Percentiles rank a stretch among this genome's conserved stretches.
Conservation (phyloP, 2,329 filamentous ascomycete genomes). For the Sphaerulina vaccinii region DNA sequence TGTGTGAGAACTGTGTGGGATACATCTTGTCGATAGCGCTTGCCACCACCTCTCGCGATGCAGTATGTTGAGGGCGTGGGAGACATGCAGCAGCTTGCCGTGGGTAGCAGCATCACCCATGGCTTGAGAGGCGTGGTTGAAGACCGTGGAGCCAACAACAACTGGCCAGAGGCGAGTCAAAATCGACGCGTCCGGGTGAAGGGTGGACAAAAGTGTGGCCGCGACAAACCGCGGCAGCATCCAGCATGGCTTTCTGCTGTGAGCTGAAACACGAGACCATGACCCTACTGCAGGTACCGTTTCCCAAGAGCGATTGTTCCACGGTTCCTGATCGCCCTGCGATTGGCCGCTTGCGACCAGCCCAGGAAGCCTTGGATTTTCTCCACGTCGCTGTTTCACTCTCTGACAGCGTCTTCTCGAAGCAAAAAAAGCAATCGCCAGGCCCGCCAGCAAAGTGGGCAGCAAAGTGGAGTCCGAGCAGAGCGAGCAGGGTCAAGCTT, state of each 20-base stretch:
- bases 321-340: slow-evolving; percentile 8
- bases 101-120: slow-evolving; percentile 14
- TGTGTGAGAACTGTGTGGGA: not conserved
- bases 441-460: not conserved
- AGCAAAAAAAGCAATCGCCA: slow-evolving; percentile 2
- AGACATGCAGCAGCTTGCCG: slow-evolving; percentile 8
- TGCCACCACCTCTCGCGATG: slow-evolving; percentile 11
- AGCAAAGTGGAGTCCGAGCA: not conserved
- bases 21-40: slow-evolving; percentile 20
- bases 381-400: slow-evolving; percentile 25
- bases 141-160: slow-evolving; percentile 14
- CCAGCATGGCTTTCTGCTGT: slow-evolving; percentile 10
- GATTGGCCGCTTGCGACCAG: not conserved
- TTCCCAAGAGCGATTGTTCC: slow-evolving; percentile 2
- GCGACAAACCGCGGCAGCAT: not conserved
- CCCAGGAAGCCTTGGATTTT: not conserved
- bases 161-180: slow-evolving; percentile 18
- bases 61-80: not conserved
- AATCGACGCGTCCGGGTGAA: slow-evolving; percentile 21
- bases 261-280: slow-evolving; percentile 24
- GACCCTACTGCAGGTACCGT: slow-evolving; percentile 5
- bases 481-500: slow-evolving; percentile 1
- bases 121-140: slow-evolving; percentile 8
- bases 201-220: slow-evolving; percentile 1
- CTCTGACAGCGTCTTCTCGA: slow-evolving; percentile 4